Conservation (phyloP, 352 stramenopile species). For the Pythium sukuiense region DNA sequence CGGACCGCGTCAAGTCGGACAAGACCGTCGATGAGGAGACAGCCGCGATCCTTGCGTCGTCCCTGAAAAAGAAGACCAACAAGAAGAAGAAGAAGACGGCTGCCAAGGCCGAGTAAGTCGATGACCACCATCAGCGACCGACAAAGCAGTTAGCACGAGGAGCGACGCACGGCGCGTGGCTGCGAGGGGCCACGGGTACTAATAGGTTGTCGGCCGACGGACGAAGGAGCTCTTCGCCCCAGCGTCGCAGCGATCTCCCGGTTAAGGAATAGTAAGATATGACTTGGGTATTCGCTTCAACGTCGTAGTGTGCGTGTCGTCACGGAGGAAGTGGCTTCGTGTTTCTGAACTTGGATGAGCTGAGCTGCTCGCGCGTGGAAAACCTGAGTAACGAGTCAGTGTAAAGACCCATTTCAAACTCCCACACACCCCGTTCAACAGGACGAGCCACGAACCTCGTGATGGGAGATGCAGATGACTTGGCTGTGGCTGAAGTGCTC, state of each 20-base stretch:
- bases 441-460: conserved; percentile 23
- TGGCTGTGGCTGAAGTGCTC: conserved; percentile 36
- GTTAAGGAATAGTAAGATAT: conserved; percentile 36
- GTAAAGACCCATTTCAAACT: background rate
- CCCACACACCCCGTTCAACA: too few relatives aligned
- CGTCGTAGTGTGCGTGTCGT: conserved; percentile 8
- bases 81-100: conserved; percentile 92
- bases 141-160: background rate
- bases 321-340: conserved; percentile 17
- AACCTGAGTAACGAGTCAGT: conserved; percentile 6
- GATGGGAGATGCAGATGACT: conserved; percentile 51
- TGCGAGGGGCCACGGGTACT: background rate
- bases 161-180: background rate
- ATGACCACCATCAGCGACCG: background rate
- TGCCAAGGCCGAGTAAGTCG: conserved; percentile 33
- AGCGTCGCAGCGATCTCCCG: background rate
- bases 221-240: background rate
- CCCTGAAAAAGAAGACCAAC: conserved; percentile 96
- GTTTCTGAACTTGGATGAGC: conserved; percentile 37
- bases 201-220: background rate
- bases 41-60: conserved; percentile 85
- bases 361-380: conserved; percentile 29
- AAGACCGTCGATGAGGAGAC: conserved; percentile 94
- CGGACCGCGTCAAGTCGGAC: conserved; percentile 90
- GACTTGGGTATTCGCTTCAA: conserved; percentile 22